These are phyloP conservation scores for Macrotyloma uniflorum DNA, from an alignment of 306 rosid genomes.

Conservation along the genomic window DNA sequence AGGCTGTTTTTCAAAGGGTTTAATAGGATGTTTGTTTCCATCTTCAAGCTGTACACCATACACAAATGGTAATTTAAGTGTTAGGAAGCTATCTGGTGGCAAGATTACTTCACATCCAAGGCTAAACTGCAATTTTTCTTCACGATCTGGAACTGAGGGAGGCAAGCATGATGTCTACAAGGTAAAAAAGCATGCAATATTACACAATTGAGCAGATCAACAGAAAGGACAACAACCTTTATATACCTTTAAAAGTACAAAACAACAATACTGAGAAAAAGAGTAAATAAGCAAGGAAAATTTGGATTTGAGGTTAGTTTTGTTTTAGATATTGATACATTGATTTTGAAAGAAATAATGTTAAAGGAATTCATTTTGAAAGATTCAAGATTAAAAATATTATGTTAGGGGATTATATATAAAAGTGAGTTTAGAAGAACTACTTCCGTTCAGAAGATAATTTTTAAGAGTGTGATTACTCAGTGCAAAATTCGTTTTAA, in stretches of 20 bases:
- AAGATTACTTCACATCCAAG: conserved; percentile 73
- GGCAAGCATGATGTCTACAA: conserved; percentile 81
- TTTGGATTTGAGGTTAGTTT: not conserved
- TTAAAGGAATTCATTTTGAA: not conserved
- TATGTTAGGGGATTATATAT: not conserved
- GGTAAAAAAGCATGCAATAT: conserved; percentile 22
- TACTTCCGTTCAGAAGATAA: not conserved
- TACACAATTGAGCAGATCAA: not conserved
- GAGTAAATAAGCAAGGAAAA: conserved; percentile 6
- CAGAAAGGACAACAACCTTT: conserved; percentile 21
- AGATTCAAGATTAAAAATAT: not conserved
- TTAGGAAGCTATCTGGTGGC: conserved; percentile 92
- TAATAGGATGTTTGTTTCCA: conserved; percentile 68
- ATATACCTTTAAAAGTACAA: conserved; percentile 14
- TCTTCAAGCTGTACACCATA: conserved; percentile 81
- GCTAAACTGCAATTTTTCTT: conserved; percentile 76
- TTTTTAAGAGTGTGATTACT: no score
- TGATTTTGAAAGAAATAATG: no score
- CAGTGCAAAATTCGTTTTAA: no score
- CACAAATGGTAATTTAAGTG: conserved; percentile 83
- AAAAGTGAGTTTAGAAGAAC: not conserved
- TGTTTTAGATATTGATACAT: not conserved
- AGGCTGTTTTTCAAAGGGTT: conserved; percentile 78
- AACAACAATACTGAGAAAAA: conserved; percentile 18
- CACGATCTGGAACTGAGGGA: conserved; percentile 61